These are phyloP conservation scores for Beauveria bassiana DNA, from an alignment of 2,329 filamentous ascomycete genomes.

Conservation along the genomic window DNA sequence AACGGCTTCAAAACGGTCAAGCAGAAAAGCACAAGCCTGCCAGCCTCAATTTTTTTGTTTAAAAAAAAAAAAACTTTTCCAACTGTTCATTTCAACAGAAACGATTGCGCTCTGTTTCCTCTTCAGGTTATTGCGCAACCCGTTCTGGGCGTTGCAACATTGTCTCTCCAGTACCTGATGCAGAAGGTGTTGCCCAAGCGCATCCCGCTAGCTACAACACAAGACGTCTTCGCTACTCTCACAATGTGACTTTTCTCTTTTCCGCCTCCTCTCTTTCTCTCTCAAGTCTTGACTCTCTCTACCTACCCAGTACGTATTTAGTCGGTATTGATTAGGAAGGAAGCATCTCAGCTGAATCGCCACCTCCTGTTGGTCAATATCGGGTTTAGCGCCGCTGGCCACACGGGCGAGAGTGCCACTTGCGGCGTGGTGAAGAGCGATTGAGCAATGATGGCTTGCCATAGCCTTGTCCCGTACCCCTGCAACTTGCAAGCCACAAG, in stretches of 20 bases:
- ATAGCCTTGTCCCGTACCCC: not conserved
- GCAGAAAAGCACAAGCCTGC: not conserved
- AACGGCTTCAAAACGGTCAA: not conserved
- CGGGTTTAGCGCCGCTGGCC: not conserved
- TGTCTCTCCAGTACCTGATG: too few species aligned
- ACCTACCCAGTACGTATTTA: too few species aligned
- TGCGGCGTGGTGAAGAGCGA: not conserved
- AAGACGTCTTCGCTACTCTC: too few species aligned
- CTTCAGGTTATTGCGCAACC: not conserved
- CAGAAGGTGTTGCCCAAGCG: not conserved
- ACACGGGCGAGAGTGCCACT: not conserved
- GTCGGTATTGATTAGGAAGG: too few species aligned
- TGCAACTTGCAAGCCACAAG: conserved; percentile 1
- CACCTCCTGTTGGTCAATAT: not conserved
- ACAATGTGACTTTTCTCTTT: not conserved
- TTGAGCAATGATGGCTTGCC: conserved; percentile 2
- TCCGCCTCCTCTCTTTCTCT: too few species aligned
- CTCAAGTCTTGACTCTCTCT: too few species aligned
- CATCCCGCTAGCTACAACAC: not conserved
- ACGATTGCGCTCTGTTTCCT: not conserved
- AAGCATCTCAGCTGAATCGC: not conserved
- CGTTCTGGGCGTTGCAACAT: too few species aligned
- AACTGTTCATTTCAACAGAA: not conserved
- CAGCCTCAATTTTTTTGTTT: not conserved
- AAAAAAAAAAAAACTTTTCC: not conserved